phyloP scores from a whole-genome alignment of 2,329 filamentous ascomycete genomes.

The Cladosporium sp. region DNA sequence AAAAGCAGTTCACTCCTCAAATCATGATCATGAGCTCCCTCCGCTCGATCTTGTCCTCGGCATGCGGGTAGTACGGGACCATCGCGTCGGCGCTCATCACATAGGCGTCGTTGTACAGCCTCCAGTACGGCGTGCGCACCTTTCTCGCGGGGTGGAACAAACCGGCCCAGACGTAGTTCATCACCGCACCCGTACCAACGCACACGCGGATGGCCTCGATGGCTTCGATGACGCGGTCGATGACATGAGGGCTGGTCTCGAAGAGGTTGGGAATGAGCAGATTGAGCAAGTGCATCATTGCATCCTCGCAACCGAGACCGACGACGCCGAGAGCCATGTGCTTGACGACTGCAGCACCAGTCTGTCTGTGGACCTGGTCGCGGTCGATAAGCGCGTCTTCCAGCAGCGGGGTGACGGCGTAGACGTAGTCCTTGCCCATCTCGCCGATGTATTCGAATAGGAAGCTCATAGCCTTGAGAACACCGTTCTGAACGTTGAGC shows the following conservation, averaged over 20 bases:
- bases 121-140: conserved; percentile 91
- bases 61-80: conserved; percentile 81
- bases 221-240: conserved; percentile 94
- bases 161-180: conserved; percentile 98
- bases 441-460: conserved; percentile 99
- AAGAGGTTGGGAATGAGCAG: conserved; percentile 94
- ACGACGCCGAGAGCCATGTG: conserved; percentile 97
- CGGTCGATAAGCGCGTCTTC: conserved; percentile 97
- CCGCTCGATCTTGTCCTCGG: conserved; percentile 18
- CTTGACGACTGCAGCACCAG: conserved; percentile 93
- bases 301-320: conserved; percentile 92
- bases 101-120: conserved; percentile 94
- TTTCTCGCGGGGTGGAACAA: conserved; percentile 95
- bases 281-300: conserved; percentile 96
- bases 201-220: conserved; percentile 94
- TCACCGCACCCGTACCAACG: conserved; percentile 81
- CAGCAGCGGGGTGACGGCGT: conserved; percentile 89
- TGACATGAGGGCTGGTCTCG: conserved; percentile 96
- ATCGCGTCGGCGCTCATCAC: conserved; percentile 89
- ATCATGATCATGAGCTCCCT: conserved; percentile 19
- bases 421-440: conserved; percentile 98
- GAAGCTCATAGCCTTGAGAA: conserved; percentile 94
- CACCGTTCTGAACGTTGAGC: conserved; percentile 97
- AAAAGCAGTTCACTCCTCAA: conserved; percentile 2
- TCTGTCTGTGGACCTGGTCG: conserved; percentile 96